Conservation (phyloP, 2,329 filamentous ascomycete genomes). For the Leptographium flavum region DNA sequence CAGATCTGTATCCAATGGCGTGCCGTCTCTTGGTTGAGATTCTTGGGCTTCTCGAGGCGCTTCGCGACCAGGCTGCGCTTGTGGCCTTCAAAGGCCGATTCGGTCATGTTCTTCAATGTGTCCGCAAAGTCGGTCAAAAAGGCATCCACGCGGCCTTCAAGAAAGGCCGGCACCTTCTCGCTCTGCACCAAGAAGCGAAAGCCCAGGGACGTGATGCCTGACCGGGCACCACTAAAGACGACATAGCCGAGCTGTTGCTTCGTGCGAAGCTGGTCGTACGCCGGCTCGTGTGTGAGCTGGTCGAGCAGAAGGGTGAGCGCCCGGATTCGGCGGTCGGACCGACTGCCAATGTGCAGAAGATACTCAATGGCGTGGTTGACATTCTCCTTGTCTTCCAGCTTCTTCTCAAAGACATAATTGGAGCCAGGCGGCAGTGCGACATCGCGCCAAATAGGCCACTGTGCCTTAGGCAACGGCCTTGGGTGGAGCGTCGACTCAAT, state of each 20-base stretch:
- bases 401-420: conserved; percentile 72
- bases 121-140: conserved; percentile 59
- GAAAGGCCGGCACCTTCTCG: conserved; percentile 68
- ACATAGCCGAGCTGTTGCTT: conserved; percentile 98
- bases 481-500: conserved; percentile 68
- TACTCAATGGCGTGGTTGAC: conserved; percentile 80
- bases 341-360: conserved; percentile 55
- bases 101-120: conserved; percentile 59
- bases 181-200: conserved; percentile 90
- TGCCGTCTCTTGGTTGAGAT: conserved; percentile 69
- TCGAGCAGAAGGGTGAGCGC: conserved; percentile 71
- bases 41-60: conserved; percentile 82
- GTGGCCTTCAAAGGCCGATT: conserved; percentile 76
- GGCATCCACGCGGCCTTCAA: conserved; percentile 75
- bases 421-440: conserved; percentile 64
- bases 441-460: conserved; percentile 68
- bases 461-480: conserved; percentile 54
- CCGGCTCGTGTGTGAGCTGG: conserved; percentile 84
- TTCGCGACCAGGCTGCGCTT: conserved; percentile 82
- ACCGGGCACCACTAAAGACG: conserved; percentile 68
- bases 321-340: conserved; percentile 52
- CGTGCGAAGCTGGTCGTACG: conserved; percentile 86
- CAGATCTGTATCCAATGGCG: conserved; percentile 77
- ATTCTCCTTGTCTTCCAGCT: conserved; percentile 73
- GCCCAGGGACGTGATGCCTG: conserved; percentile 63